phyloP scores from a whole-genome alignment of 1,139 yeast species.

The Hemisphaericaspora subhashii region DNA sequence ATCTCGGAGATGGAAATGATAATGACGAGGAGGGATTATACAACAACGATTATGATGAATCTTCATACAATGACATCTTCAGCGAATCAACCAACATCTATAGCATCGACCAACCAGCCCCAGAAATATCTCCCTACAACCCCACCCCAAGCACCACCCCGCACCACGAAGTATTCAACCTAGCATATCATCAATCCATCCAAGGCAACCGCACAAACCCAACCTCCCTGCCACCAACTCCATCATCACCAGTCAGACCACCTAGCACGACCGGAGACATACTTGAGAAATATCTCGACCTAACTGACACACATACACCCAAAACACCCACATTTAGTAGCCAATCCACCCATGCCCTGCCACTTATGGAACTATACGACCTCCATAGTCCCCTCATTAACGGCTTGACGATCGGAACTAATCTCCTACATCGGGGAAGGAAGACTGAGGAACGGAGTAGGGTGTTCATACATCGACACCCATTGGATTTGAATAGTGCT shows the following conservation, averaged over 20 bases:
- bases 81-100: constrained; percentile 3
- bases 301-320: too few relatives aligned
- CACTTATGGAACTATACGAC: constrained; percentile 26
- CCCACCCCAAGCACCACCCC: constrained; percentile 4
- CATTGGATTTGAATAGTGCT: constrained; percentile 1
- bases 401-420: constrained; percentile 38
- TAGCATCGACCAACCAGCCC: not conserved
- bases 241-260: constrained; percentile 4
- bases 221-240: not conserved
- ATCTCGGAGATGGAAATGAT: not conserved
- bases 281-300: constrained; percentile 21
- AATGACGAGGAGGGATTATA: not conserved
- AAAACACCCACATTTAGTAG: not conserved
- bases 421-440: constrained; percentile 22
- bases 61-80: not conserved
- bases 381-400: constrained; percentile 37
- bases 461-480: constrained; percentile 21
- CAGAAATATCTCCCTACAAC: not conserved
- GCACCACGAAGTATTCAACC: constrained; percentile 19
- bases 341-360: constrained; percentile 4
- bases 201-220: constrained; percentile 23
- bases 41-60: not conserved
- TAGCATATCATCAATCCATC: constrained; percentile 34
- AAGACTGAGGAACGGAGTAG: constrained; percentile 6
- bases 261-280: constrained; percentile 34